Evolutionary conservation across 192 early-diverging fungal species (phyloP).

Genomic region (Rhizoclosmatium globosum): DNA sequence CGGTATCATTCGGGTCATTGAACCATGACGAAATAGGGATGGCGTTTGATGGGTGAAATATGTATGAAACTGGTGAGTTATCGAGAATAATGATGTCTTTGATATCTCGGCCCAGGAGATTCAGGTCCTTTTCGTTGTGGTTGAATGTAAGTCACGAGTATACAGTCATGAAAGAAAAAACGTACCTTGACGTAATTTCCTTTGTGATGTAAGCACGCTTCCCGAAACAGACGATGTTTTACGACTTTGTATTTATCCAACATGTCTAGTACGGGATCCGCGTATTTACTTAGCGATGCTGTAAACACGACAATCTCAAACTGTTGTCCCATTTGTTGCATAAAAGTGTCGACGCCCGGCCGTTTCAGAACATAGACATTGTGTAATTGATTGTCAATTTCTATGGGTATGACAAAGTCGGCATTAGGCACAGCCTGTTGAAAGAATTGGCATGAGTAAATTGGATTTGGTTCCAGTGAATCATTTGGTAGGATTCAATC

Average conservation of each 20-base stretch:
- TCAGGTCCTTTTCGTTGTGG: constrained; percentile 71
- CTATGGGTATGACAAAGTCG: constrained; percentile 92
- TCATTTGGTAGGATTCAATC: not conserved
- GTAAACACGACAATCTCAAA: constrained; percentile 97
- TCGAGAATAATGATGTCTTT: constrained; percentile 90
- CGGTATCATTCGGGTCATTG: constrained; percentile 95
- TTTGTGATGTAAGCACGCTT: constrained; percentile 92
- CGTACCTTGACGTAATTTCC: constrained; percentile 95
- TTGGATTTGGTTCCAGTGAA: not conserved
- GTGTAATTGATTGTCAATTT: constrained; percentile 89
- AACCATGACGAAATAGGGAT: constrained; percentile 97
- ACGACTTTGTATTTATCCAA: constrained; percentile 86
- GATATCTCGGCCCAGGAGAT: constrained; percentile 86
- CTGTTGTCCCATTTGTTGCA: constrained; percentile 83
- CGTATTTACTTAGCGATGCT: constrained; percentile 91
- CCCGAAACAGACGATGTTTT: constrained; percentile 94
- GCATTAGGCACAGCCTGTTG: constrained; percentile 72
- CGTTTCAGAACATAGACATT: constrained; percentile 96
- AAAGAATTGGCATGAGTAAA: not conserved
- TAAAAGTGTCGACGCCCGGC: constrained; percentile 93
- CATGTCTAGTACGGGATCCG: constrained; percentile 96
- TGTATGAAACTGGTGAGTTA: constrained; percentile 95
- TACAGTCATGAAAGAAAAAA: not conserved
- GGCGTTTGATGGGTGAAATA: constrained; percentile 95
- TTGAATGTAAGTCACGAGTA: not conserved